These are phyloP conservation scores for Lumnitzera racemosa DNA, from an alignment of 345 rosid genomes.

Conservation along the genomic window DNA sequence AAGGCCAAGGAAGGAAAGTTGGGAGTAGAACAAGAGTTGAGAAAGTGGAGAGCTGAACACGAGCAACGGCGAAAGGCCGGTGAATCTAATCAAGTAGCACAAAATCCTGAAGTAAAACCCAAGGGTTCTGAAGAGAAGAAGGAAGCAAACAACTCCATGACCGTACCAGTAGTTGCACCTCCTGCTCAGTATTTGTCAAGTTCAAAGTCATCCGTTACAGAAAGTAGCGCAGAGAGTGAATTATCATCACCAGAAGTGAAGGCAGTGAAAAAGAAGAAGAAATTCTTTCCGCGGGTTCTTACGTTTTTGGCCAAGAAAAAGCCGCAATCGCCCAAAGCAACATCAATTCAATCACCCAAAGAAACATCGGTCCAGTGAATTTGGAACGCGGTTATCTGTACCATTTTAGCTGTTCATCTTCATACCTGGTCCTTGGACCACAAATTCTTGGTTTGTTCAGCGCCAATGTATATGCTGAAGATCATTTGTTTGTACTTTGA, in stretches of 20 bases:
- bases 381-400: neutral
- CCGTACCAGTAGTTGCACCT: constrained; percentile 6
- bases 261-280: constrained; percentile 61
- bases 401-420: constrained; percentile 5
- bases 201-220: constrained; percentile 19
- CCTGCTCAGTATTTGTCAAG: constrained; percentile 10
- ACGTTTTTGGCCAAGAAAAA: constrained; percentile 57
- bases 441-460: no score
- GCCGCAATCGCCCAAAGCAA: constrained; percentile 35
- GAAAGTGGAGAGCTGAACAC: constrained; percentile 82
- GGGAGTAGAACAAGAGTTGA: constrained; percentile 73
- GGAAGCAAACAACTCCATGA: constrained; percentile 16
- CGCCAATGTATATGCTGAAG: constrained; percentile 4
- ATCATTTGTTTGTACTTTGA: neutral
- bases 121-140: constrained; percentile 32
- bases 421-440: no score
- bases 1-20: constrained; percentile 82
- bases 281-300: constrained; percentile 57
- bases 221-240: constrained; percentile 19
- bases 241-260: constrained; percentile 23
- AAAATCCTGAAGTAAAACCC: constrained; percentile 15
- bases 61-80: constrained; percentile 53
- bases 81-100: constrained; percentile 28
- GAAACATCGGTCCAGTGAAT: constrained; percentile 10
- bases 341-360: constrained; percentile 25